Base-by-base conservation (phyloP, 176 grass and related monocot genomes). In the Carex pumila region DNA sequence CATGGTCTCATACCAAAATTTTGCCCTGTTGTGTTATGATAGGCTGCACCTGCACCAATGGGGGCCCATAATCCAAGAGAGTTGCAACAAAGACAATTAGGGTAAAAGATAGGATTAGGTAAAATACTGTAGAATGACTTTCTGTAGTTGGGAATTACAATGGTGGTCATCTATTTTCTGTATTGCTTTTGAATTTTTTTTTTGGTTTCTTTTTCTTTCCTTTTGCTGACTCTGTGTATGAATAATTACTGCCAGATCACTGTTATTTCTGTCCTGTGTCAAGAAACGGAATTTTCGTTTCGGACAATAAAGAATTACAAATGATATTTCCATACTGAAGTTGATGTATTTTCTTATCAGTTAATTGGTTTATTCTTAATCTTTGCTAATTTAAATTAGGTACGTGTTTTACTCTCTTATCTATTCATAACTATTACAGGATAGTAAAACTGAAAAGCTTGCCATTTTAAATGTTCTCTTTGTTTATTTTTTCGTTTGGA, bases 101-200 rank as follows among this genome's bases (percentile, higher is more conserved):
- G 50, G 52, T 78, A 34, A 34, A 71, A 56, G 50, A 57, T 57
- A 57, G 52, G 21, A 29, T 29, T 78, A 78, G 73, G 52, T 57
- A 53, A 78, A 57, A 34, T 50, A 56, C 50, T 78, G 11, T 57
- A 78, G 25, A 29, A 34, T 78, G 50, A 57, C 29, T 36, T 78
- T 76, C 36, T 78, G 50, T 29, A 78, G 29, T 32, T 78, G 52
- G n/a, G 52, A 54, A 57, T 32, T 78, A 78, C 47, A 78, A 78
- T 78, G 50, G 22, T 36, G 52, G 29, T 78, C 52, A 77, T 78
- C 29, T 77, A 3, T 56, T 56, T 77, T 56, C 4, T 78, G 73
- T 78, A 57, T 78, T 57, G 6, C 25, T 31, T 57, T 57, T 78
- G 0, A 15, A 30, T 71, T 0, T 55, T 55, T 8, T 53, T 55